phyloP scores from a whole-genome alignment of 176 grass and related monocot species.

The Hordeum marinum region DNA sequence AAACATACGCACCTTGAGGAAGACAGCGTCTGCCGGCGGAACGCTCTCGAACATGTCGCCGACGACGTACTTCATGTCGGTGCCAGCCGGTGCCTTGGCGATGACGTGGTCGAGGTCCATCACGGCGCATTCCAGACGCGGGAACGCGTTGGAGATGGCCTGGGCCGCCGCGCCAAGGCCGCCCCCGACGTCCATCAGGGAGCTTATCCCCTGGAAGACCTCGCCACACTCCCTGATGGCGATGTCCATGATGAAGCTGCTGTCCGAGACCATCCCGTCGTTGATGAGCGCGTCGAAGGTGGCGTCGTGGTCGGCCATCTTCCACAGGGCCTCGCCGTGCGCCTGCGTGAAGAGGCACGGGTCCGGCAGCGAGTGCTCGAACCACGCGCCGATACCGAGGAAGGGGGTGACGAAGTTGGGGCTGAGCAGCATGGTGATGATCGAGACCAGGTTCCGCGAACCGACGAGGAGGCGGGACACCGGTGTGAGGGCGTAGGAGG shows the following conservation, averaged over 20 bases:
- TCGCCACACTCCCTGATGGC: background rate
- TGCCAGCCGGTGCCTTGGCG: background rate
- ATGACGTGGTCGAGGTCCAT: constrained; percentile 51
- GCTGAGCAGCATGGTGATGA: background rate
- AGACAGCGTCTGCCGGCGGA: constrained; percentile 40
- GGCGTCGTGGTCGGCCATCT: background rate
- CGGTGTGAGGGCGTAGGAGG: background rate
- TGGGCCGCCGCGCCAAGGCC: constrained; percentile 4
- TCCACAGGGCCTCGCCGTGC: constrained; percentile 6
- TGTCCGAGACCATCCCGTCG: constrained; percentile 38
- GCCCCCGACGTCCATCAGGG: constrained; percentile 51
- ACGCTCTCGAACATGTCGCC: constrained; percentile 57
- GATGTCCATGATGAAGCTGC: constrained; percentile 16
- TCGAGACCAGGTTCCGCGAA: background rate
- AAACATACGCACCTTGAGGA: constrained; percentile 37
- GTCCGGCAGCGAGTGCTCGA: background rate
- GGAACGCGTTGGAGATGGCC: constrained; percentile 35
- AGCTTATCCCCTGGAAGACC: constrained; percentile 37
- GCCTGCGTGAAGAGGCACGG: constrained; percentile 1
- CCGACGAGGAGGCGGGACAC: constrained; percentile 3
- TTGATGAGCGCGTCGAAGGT: constrained; percentile 34
- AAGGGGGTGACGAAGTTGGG: background rate
- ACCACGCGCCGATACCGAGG: background rate
- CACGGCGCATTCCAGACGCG: constrained; percentile 37
- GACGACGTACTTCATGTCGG: constrained; percentile 21